Evolutionary conservation across 495 filamentous ascomycete species (phyloP).

Genomic region (Alectoria sarmentosa): DNA sequence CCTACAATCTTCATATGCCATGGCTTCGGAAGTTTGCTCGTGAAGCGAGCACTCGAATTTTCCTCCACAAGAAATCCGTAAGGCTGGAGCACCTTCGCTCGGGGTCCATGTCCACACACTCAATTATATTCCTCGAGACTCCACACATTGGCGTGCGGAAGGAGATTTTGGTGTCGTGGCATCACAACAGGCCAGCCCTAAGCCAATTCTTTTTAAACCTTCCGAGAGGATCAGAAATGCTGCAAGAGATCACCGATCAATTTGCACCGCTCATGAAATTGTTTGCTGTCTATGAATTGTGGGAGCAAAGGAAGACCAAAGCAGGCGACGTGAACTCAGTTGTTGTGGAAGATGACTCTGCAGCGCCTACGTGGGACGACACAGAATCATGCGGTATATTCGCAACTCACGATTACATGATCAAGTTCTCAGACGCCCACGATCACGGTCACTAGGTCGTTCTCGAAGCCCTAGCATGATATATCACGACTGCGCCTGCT

Average conservation of each 20-base stretch:
- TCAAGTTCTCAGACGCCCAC: constrained; percentile 22
- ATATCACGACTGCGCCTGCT: constrained; percentile 11
- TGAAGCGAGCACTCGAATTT: constrained; percentile 22
- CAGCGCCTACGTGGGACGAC: constrained; percentile 32
- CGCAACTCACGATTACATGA: constrained; percentile 27
- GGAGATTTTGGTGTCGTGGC: constrained; percentile 18
- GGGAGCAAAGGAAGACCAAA: constrained; percentile 30
- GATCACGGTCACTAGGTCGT: constrained; percentile 13
- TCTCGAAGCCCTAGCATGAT: constrained; percentile 8
- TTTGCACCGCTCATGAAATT: constrained; percentile 34
- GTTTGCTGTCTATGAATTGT: constrained; percentile 33
- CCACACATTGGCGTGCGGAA: constrained; percentile 24
- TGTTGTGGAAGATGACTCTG: constrained; percentile 32
- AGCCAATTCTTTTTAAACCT: constrained; percentile 25
- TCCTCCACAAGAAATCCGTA: constrained; percentile 11
- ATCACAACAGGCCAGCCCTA: constrained; percentile 6
- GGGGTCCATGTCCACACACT: constrained; percentile 20
- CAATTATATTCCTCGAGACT: constrained; percentile 22
- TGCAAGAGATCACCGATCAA: constrained; percentile 34
- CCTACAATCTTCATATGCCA: constrained; percentile 24
- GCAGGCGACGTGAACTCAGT: constrained; percentile 26
- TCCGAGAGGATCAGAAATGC: constrained; percentile 24
- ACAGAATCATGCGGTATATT: constrained; percentile 31
- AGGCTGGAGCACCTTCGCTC: constrained; percentile 18
- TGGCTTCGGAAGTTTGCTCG: constrained; percentile 22